phyloP scores from a whole-genome alignment of 2,329 filamentous ascomycete species.

The Pyrenophora tritici-repentis region DNA sequence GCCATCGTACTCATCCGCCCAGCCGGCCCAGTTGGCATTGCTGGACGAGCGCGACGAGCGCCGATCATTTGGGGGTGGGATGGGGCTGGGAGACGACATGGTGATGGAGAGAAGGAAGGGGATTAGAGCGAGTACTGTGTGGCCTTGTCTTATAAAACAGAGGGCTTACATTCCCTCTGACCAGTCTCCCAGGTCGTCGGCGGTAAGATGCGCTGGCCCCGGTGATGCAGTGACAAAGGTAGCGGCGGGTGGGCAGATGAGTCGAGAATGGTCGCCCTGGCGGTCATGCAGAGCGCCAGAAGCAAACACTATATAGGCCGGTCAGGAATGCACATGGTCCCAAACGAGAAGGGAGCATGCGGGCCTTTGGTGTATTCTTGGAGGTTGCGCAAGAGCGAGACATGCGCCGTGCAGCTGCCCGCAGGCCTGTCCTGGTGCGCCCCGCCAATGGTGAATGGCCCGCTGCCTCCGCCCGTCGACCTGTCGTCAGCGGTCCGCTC shows the following conservation, averaged over 20 bases:
- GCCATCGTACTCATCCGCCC: constrained; percentile 24
- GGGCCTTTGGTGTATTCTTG: constrained; percentile 10
- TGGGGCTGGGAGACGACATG: constrained; percentile 46
- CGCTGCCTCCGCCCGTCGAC: background rate
- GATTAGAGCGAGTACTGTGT: background rate
- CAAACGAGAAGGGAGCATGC: constrained; percentile 19
- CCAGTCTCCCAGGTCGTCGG: background rate
- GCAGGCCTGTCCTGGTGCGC: background rate
- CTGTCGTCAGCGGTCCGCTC: constrained; percentile 22
- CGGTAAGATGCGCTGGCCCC: constrained; percentile 11
- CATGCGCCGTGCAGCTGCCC: constrained; percentile 14
- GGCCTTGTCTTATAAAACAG: background rate
- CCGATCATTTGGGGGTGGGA: constrained; percentile 44
- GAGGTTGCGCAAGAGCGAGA: constrained; percentile 31
- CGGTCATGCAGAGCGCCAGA: constrained; percentile 17
- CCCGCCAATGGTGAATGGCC: background rate
- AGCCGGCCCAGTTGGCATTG: constrained; percentile 32
- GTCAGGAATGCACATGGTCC: constrained; percentile 28
- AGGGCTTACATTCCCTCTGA: background rate
- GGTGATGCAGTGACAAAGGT: constrained; percentile 4
- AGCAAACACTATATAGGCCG: constrained; percentile 18
- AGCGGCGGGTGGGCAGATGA: constrained; percentile 2
- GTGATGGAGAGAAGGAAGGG: constrained; percentile 2
- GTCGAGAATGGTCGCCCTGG: constrained; percentile 9
- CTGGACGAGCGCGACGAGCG: constrained; percentile 44